Evolutionary conservation across 192 early-diverging fungal genomes (phyloP).

Genomic region (Backusella australiensis): DNA sequence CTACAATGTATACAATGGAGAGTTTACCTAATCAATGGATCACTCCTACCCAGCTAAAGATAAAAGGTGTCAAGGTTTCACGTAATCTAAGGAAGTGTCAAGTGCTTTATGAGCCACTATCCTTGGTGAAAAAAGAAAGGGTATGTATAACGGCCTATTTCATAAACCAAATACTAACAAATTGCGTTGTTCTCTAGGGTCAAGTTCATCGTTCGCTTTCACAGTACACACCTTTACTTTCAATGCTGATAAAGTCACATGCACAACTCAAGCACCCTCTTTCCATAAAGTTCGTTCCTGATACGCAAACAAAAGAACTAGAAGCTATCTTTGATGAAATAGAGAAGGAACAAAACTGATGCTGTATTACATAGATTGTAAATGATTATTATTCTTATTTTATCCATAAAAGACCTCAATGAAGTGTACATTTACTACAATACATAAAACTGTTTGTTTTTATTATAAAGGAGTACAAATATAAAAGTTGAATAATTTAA

Average conservation of each 20-base stretch:
- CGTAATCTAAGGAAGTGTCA: conserved; percentile 30
- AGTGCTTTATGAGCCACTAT: conserved; percentile 28
- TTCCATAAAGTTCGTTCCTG: conserved; percentile 31
- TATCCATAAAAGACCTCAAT: background rate
- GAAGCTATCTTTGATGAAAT: conserved; percentile 28
- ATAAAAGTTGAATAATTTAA: background rate
- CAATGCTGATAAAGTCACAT: conserved; percentile 20
- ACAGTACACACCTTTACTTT: conserved; percentile 12
- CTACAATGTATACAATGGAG: conserved; percentile 27
- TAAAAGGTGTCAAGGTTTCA: conserved; percentile 26
- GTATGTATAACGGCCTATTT: background rate
- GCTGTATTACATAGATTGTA: background rate
- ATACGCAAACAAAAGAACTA: conserved; percentile 24
- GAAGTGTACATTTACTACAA: too few species aligned
- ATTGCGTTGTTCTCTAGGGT: conserved; percentile 1
- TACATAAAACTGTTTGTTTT: background rate
- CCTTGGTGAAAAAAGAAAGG: conserved; percentile 18
- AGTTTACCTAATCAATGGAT: conserved; percentile 19
- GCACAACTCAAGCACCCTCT: conserved; percentile 28
- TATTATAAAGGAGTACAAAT: background rate
- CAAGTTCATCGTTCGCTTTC: conserved; percentile 21
- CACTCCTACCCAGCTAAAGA: conserved; percentile 17
- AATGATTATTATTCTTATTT: background rate
- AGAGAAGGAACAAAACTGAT: background rate
- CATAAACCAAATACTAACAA: background rate